phyloP scores from a whole-genome alignment of 176 grass and related monocot species.

The Ensete ventricosum region DNA sequence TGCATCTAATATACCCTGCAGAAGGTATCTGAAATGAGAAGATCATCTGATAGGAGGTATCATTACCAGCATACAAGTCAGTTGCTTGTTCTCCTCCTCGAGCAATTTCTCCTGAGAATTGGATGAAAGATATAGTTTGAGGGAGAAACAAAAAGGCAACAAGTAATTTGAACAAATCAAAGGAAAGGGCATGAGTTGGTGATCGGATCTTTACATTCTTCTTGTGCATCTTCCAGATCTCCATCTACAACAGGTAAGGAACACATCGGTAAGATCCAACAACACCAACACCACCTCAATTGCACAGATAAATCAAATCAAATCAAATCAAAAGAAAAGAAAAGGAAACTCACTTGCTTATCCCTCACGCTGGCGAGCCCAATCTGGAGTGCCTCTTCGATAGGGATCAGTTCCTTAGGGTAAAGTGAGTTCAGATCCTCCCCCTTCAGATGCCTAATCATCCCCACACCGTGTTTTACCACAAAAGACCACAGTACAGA shows the following conservation, averaged over 20 bases:
- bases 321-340: neutral
- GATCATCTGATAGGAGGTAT: neutral
- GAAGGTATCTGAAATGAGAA: neutral
- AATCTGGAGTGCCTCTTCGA: slow-evolving; percentile 75
- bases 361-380: slow-evolving; percentile 46
- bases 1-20: neutral
- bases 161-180: slow-evolving; percentile 2
- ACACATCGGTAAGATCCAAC: slow-evolving; percentile 6
- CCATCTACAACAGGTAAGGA: slow-evolving; percentile 54
- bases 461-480: neutral
- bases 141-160: neutral
- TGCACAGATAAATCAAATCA: neutral
- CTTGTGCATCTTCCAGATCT: slow-evolving; percentile 50
- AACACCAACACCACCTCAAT: slow-evolving; percentile 1
- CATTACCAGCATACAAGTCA: slow-evolving; percentile 58
- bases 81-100: slow-evolving; percentile 87
- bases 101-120: slow-evolving; percentile 51
- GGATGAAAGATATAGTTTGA: neutral
- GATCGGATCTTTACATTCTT: slow-evolving; percentile 37
- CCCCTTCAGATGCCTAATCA: slow-evolving; percentile 71
- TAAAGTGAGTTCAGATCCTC: slow-evolving; percentile 90
- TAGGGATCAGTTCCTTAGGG: slow-evolving; percentile 77
- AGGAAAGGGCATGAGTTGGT: neutral
- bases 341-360: slow-evolving; percentile 34
- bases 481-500: neutral